Conservation (phyloP, 495 filamentous ascomycete genomes). For the Delitschia confertaspora region DNA sequence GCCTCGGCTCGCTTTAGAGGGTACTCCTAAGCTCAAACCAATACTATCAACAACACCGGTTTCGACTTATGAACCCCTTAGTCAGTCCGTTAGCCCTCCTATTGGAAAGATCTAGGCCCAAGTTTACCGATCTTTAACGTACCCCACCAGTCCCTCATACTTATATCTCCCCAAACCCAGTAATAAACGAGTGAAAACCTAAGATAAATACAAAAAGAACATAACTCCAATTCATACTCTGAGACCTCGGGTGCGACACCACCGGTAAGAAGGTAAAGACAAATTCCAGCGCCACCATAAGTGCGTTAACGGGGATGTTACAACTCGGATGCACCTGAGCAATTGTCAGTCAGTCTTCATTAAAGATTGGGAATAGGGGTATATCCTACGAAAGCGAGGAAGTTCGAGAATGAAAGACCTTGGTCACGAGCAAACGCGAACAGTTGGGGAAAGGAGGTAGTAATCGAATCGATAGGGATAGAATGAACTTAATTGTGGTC, state of each 20-base stretch:
- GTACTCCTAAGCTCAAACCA: too few relatives aligned
- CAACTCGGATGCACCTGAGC: conserved; percentile 30
- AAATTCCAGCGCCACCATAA: conserved; percentile 31
- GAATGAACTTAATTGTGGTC: conserved; percentile 1
- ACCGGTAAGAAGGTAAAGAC: conserved; percentile 24
- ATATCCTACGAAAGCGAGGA: conserved; percentile 2
- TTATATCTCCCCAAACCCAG: conserved; percentile 16
- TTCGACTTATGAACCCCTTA: too few relatives aligned
- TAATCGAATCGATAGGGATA: conserved; percentile 2
- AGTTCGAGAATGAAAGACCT: conserved; percentile 10
- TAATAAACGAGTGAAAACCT: conserved; percentile 19
- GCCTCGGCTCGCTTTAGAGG: too few relatives aligned
- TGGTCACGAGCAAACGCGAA: conserved; percentile 16
- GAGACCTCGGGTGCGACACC: conserved; percentile 2
- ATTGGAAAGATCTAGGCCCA: too few relatives aligned
- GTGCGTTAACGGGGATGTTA: conserved; percentile 46
- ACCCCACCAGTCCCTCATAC: conserved; percentile 28
- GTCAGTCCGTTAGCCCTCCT: too few relatives aligned
- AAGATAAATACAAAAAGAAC: conserved; percentile 22
- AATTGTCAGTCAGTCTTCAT: neutral
- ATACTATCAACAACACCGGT: too few relatives aligned
- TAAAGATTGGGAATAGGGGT: neutral
- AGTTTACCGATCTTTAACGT: conserved; percentile 9
- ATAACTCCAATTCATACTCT: conserved; percentile 24
- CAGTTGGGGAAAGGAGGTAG: conserved; percentile 8